Conservation (phyloP, 495 filamentous ascomycete species). For the Amorphotheca resinae region DNA sequence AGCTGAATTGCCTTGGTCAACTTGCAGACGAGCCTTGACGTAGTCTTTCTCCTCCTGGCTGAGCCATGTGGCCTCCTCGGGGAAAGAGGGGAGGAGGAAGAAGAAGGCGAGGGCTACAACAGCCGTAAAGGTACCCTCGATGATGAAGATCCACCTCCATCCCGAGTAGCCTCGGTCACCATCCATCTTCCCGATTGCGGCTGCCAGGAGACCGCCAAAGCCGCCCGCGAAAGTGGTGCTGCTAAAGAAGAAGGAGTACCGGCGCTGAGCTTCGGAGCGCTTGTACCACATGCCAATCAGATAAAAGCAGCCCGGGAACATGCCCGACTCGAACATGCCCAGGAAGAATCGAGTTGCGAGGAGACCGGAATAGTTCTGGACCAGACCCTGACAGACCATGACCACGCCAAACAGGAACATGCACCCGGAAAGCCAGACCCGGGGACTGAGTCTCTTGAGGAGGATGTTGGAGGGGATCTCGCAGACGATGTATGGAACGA, state of each 20-base stretch:
- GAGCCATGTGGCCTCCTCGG: slow-evolving; percentile 53
- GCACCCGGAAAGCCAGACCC: slow-evolving; percentile 68
- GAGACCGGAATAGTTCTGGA: slow-evolving; percentile 64
- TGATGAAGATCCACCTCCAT: slow-evolving; percentile 76
- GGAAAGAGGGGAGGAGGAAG: slow-evolving; percentile 74
- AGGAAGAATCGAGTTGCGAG: slow-evolving; percentile 78
- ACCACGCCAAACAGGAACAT: slow-evolving; percentile 77
- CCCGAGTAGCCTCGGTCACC: slow-evolving; percentile 55
- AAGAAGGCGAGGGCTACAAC: slow-evolving; percentile 60
- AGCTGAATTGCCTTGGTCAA: slow-evolving; percentile 67
- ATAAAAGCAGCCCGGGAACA: slow-evolving; percentile 85
- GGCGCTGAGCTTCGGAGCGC: slow-evolving; percentile 71
- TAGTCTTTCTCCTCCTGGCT: slow-evolving; percentile 62
- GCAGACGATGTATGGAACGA: slow-evolving; percentile 78
- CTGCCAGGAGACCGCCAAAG: slow-evolving; percentile 74
- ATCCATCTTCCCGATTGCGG: slow-evolving; percentile 74
- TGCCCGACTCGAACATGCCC: slow-evolving; percentile 77
- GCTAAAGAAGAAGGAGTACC: slow-evolving; percentile 83
- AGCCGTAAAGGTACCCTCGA: slow-evolving; percentile 65
- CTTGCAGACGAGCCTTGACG: slow-evolving; percentile 57
- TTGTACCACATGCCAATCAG: slow-evolving; percentile 53
- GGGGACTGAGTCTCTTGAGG: slow-evolving; percentile 68
- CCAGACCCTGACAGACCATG: slow-evolving; percentile 67
- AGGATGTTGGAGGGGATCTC: slow-evolving; percentile 87
- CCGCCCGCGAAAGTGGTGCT: slow-evolving; percentile 74